Evolutionary conservation across 2,329 filamentous ascomycete genomes (phyloP).

Genomic region (Ophiostoma sp.): DNA sequence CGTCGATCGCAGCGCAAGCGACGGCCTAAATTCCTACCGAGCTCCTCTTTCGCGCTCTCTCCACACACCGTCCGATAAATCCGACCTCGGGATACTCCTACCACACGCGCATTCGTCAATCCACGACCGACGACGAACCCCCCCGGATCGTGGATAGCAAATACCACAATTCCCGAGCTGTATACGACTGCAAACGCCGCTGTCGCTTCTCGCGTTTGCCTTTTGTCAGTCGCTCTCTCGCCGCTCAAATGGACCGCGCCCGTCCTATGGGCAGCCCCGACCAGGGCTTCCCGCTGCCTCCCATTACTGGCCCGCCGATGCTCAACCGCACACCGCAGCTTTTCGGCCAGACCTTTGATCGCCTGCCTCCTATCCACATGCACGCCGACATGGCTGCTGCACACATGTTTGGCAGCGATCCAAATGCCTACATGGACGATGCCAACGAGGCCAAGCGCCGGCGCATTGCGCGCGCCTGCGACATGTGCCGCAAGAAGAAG

Average conservation of each 20-base stretch:
- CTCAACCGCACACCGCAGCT: constrained; percentile 63
- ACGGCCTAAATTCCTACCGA: not conserved
- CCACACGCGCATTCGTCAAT: not conserved
- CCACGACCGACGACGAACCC: not conserved
- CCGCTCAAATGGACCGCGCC: constrained; percentile 41
- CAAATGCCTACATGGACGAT: constrained; percentile 54
- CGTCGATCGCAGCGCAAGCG: not conserved
- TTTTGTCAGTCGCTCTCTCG: not conserved
- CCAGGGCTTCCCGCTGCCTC: constrained; percentile 51
- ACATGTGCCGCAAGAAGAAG: constrained; percentile 95
- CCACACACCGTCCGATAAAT: not conserved
- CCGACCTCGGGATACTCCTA: not conserved
- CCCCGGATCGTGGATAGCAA: not conserved
- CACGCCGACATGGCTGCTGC: constrained; percentile 50
- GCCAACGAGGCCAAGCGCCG: constrained; percentile 79
- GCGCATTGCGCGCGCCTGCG: constrained; percentile 66
- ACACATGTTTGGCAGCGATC: constrained; percentile 53
- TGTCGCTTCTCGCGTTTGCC: not conserved
- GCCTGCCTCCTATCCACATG: constrained; percentile 53
- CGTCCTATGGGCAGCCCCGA: constrained; percentile 38
- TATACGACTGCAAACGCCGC: too few species aligned
- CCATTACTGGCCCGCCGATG: constrained; percentile 50
- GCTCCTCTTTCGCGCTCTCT: constrained; percentile 5
- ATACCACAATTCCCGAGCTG: not conserved
- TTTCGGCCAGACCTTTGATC: constrained; percentile 60